phyloP scores from a whole-genome alignment of 169 alveolate genomes.

The Plasmodium gonderi region DNA sequence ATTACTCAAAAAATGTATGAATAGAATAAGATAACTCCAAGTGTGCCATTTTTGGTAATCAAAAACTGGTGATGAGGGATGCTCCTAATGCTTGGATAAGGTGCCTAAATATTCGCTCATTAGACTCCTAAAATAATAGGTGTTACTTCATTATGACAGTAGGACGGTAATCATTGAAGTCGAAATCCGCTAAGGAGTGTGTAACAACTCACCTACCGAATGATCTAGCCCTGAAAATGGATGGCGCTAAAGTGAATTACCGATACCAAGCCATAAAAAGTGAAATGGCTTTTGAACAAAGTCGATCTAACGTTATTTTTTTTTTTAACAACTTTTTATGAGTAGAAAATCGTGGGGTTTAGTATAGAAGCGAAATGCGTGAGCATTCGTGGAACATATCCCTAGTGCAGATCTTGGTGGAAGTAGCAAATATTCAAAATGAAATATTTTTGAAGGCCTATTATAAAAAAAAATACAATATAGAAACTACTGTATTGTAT shows the following conservation, averaged over 20 bases:
- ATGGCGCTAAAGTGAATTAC: constrained; percentile 93
- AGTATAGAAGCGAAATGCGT: constrained; percentile 90
- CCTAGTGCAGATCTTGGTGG: constrained; percentile 96
- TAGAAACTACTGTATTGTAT: constrained; percentile 93
- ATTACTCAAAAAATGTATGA: too few relatives aligned
- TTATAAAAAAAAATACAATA: too few relatives aligned
- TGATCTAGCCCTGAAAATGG: constrained; percentile 92
- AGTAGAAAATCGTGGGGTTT: constrained; percentile 77
- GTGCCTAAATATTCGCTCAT: constrained; percentile 93
- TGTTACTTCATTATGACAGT: constrained; percentile 91
- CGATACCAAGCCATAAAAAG: constrained; percentile 88
- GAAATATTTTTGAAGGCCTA: constrained; percentile 89
- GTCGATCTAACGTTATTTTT: neutral
- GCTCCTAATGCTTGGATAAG: constrained; percentile 93
- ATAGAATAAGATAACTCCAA: constrained; percentile 85
- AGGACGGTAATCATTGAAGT: constrained; percentile 95
- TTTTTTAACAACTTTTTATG: neutral
- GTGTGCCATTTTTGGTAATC: constrained; percentile 93
- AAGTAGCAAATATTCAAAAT: constrained; percentile 92
- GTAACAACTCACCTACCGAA: constrained; percentile 94
- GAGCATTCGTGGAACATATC: constrained; percentile 91
- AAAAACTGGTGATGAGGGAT: constrained; percentile 94
- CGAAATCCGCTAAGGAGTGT: constrained; percentile 94
- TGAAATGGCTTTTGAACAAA: neutral
- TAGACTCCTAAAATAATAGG: constrained; percentile 88